Evolutionary conservation across 192 early-diverging fungal genomes (phyloP).

Genomic region (Podila epicladia): DNA sequence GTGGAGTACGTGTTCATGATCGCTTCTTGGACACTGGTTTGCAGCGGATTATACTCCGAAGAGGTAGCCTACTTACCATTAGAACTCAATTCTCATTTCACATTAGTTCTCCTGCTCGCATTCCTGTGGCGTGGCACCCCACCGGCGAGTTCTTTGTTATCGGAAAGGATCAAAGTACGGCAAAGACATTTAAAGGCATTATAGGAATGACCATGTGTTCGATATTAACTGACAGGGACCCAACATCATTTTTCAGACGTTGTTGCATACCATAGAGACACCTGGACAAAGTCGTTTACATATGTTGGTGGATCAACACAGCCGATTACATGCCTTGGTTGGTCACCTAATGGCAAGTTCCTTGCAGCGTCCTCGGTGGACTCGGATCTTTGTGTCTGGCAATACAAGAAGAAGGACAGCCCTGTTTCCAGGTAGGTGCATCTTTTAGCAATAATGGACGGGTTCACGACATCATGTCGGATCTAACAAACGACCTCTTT

Average conservation of each 20-base stretch:
- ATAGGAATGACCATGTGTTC: neutral
- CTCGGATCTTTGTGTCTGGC: constrained; percentile 73
- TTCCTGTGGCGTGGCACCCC: constrained; percentile 42
- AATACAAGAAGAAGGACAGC: constrained; percentile 59
- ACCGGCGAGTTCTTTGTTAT: constrained; percentile 39
- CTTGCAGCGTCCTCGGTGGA: constrained; percentile 59
- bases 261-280: constrained; percentile 27
- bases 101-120: constrained; percentile 13
- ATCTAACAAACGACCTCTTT: neutral
- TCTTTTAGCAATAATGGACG: neutral
- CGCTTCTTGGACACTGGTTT: neutral
- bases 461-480: neutral
- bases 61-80: neutral
- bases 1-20: constrained; percentile 17
- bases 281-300: constrained; percentile 44
- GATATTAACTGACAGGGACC: neutral
- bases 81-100: neutral
- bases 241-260: constrained; percentile 14
- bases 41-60: neutral
- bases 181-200: neutral
- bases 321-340: constrained; percentile 59
- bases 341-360: constrained; percentile 74
- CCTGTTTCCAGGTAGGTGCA: constrained; percentile 27
- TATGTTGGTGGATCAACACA: constrained; percentile 32
- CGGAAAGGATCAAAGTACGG: constrained; percentile 37